Percentiles rank a stretch among this genome's conserved stretches.
These are phyloP conservation scores for Aspergillus sp. DNA, from an alignment of 2,329 filamentous ascomycete species.

Conservation along the genomic window DNA sequence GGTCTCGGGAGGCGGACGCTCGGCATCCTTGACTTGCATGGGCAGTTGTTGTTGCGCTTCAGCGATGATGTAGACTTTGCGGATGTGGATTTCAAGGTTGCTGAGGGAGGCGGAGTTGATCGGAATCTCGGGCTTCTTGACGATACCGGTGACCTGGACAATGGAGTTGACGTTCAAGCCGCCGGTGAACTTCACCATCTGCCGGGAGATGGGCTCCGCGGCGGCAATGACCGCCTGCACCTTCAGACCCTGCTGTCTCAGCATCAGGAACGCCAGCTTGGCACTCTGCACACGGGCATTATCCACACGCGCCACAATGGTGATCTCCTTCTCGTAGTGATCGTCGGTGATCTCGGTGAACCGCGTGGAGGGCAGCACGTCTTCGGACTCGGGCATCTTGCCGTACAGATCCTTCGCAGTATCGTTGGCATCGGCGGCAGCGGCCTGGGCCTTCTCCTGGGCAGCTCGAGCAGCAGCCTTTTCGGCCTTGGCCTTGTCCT, in stretches of 20 bases:
- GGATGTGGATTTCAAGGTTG: conserved; percentile 82
- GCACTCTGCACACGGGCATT: conserved; percentile 85
- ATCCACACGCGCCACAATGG: conserved; percentile 77
- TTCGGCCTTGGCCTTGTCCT: conserved; percentile 83
- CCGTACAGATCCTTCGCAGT: conserved; percentile 76
- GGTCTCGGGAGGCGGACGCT: conserved; percentile 46
- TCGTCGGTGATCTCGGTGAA: conserved; percentile 57
- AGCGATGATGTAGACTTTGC: conserved; percentile 77
- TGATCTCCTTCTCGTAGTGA: conserved; percentile 68
- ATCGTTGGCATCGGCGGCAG: conserved; percentile 61
- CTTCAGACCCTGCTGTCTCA: conserved; percentile 74
- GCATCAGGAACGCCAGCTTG: conserved; percentile 87
- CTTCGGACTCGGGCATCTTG: conserved; percentile 59
- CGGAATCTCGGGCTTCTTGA: conserved; percentile 79
- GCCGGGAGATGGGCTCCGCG: conserved; percentile 65
- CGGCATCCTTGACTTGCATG: conserved; percentile 58
- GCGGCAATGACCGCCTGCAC: conserved; percentile 78
- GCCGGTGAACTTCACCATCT: conserved; percentile 92
- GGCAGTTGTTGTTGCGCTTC: conserved; percentile 61
- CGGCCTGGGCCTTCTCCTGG: conserved; percentile 69
- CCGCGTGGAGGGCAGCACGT: conserved; percentile 59
- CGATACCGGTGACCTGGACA: conserved; percentile 74
- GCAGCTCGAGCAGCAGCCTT: conserved; percentile 72
- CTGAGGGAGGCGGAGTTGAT: conserved; percentile 84
- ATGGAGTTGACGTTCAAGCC: conserved; percentile 76